Evolutionary conservation across 2,329 filamentous ascomycete species (phyloP), one percentile per base, ranked within the genome.

Genomic region (Xylariaceae sp.): DNA sequence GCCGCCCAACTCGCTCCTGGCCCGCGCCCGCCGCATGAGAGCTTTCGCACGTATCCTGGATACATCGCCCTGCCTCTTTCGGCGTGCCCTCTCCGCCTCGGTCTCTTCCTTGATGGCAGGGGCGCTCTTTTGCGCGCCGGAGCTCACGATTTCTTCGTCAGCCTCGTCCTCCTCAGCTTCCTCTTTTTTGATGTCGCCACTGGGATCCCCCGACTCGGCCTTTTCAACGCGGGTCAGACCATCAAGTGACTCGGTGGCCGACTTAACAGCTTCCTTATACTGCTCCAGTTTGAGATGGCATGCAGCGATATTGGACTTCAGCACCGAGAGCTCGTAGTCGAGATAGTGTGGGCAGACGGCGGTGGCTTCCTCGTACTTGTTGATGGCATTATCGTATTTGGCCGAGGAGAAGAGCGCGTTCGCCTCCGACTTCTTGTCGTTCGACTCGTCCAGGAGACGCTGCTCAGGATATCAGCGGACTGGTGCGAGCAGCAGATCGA

Each of bases 241-340:
- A 9, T 89, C 80, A 1, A 96, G 55, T 2, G 86, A 80, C 9
- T 74, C 68, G 0, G 78, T 83, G 1, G 89, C 88, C 8, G 75
- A 71, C 31, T 80, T 79, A 27, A 88, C 72, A 8, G 87, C 85
- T 19, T 85, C 78, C 46, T 89, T 87, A 85, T 88, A 95, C 40
- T 90, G 80, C 40, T 79, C 70, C 3, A 93, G 67, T 56, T 93
- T 93, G 35, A 96, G 58, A 49, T 94, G 77, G 54, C 88, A 94
- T 8, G 89, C 90, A 2, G 90, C 75, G 45, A 95, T 81, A 63
- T 96, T 96, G 55, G 83, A 88, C 38, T 81, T 77, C 5, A 96
- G 68, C 8, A 96, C 85, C 17, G 89, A 87, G 42, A 90, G 70
- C 47, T 94, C 87, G 61, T 86, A 94, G 55, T 90, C 79, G 17